Conservation (phyloP, 2,329 filamentous ascomycete genomes). For the Blumeria graminis region DNA sequence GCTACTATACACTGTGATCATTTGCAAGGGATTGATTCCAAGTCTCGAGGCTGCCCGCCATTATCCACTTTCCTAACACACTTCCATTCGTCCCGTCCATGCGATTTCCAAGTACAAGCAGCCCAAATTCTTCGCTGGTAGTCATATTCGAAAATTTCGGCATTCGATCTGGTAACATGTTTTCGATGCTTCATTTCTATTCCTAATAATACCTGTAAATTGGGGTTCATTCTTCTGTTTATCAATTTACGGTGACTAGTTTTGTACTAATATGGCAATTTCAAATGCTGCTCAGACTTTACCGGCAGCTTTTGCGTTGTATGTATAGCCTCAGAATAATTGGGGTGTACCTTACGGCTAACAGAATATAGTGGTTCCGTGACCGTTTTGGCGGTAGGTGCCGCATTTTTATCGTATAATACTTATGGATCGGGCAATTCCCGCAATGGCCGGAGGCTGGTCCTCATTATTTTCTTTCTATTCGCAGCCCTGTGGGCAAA, state of each 20-base stretch:
- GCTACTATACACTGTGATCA: neutral
- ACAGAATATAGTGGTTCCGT: conserved; percentile 13
- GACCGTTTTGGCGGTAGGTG: conserved; percentile 13
- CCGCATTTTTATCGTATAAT: conserved; percentile 12
- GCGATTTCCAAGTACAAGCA: neutral
- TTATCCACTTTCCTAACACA: neutral
- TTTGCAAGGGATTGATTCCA: neutral
- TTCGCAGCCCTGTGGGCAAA: conserved; percentile 15
- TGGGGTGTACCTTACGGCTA: conserved; percentile 4
- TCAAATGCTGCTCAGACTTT: conserved; percentile 14
- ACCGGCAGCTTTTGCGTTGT: conserved; percentile 16
- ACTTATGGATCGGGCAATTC: conserved; percentile 13
- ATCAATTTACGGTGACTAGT: neutral
- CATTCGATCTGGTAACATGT: neutral
- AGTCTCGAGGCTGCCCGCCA: neutral
- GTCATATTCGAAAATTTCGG: neutral
- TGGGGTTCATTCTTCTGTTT: neutral
- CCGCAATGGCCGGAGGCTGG: conserved; percentile 17
- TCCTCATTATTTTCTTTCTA: conserved; percentile 16
- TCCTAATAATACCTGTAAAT: neutral
- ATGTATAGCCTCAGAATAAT: conserved; percentile 3
- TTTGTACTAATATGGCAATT: conserved; percentile 9
- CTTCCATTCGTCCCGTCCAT: neutral
- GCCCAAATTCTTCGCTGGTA: too few species aligned
- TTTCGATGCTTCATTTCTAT: neutral